Conservation (phyloP, 495 filamentous ascomycete species). For the Durotheca rogersii region DNA sequence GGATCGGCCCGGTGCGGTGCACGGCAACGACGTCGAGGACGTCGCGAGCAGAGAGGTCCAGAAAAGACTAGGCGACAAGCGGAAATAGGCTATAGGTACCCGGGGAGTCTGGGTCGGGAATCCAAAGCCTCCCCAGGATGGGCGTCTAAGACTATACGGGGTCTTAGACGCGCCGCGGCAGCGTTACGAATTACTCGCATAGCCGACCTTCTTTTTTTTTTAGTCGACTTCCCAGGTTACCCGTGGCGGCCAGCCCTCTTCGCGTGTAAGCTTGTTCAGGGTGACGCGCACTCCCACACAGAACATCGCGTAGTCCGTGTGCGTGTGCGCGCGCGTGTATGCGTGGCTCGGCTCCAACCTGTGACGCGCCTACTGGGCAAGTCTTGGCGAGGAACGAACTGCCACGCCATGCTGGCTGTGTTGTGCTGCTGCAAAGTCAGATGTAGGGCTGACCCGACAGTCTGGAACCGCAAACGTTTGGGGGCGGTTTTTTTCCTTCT, state of each 20-base stretch:
- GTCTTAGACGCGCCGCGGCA: slow-evolving; percentile 1
- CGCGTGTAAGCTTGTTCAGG: slow-evolving; percentile 20
- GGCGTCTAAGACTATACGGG: slow-evolving; percentile 12
- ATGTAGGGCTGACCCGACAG: slow-evolving; percentile 27
- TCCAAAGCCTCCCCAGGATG: slow-evolving; percentile 1
- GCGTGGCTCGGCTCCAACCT: no score
- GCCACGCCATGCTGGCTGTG: no score
- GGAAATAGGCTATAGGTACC: slow-evolving; percentile 26
- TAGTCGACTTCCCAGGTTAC: no score
- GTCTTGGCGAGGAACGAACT: slow-evolving; percentile 14
- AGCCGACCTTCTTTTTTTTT: background rate
- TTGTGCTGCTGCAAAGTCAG: slow-evolving; percentile 8
- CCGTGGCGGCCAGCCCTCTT: no score
- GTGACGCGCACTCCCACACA: no score
- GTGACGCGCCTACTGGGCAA: no score
- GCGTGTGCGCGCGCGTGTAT: no score
- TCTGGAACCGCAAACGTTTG: slow-evolving; percentile 9
- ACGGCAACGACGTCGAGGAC: slow-evolving; percentile 9
- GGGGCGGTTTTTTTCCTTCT: background rate
- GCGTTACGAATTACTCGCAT: slow-evolving; percentile 1
- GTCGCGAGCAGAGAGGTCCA: slow-evolving; percentile 14
- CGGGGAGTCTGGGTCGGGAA: background rate
- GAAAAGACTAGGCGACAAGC: slow-evolving; percentile 3
- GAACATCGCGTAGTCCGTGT: no score
- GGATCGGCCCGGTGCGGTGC: slow-evolving; percentile 5